A percentile compares a stretch with the other conserved stretches of the same genome.
Evolutionary conservation across 345 rosid species (phyloP).

Genomic region (Linum usitatissimum): DNA sequence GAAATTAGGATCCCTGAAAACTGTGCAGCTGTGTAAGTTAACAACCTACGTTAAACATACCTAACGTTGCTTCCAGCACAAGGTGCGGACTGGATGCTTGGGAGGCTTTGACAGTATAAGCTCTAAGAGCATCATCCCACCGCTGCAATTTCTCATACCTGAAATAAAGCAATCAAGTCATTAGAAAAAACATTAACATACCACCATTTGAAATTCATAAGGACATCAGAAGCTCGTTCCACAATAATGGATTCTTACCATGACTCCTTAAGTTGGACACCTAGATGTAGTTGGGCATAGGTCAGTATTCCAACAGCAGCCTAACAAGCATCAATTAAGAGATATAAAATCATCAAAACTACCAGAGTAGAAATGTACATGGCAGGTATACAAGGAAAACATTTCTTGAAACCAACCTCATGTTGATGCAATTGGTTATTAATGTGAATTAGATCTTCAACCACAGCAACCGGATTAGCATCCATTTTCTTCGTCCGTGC

Average conservation of each 20-base stretch:
- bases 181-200: slow-evolving; percentile 9
- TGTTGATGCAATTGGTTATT: slow-evolving; percentile 97
- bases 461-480: slow-evolving; percentile 93
- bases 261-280: slow-evolving; percentile 92
- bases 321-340: slow-evolving; percentile 24
- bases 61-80: slow-evolving; percentile 76
- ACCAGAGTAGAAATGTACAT: slow-evolving; percentile 2
- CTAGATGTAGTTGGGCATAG: slow-evolving; percentile 80
- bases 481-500: slow-evolving; percentile 78
- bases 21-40: not conserved
- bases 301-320: slow-evolving; percentile 99
- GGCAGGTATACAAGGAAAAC: not conserved
- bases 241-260: slow-evolving; percentile 35
- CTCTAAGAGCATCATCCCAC: slow-evolving; percentile 98
- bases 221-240: not conserved
- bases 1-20: not conserved
- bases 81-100: slow-evolving; percentile 72
- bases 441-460: slow-evolving; percentile 95
- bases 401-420: slow-evolving; percentile 40
- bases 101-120: slow-evolving; percentile 71
- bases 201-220: not conserved
- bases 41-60: slow-evolving; percentile 21
- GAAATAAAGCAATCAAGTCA: too few species aligned
- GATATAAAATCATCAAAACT: not conserved
- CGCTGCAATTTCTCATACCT: slow-evolving; percentile 99